Evolutionary conservation across 2,329 filamentous ascomycete genomes (phyloP), one percentile per base, ranked within the genome.

Genomic region (Exophiala oligosperma): DNA sequence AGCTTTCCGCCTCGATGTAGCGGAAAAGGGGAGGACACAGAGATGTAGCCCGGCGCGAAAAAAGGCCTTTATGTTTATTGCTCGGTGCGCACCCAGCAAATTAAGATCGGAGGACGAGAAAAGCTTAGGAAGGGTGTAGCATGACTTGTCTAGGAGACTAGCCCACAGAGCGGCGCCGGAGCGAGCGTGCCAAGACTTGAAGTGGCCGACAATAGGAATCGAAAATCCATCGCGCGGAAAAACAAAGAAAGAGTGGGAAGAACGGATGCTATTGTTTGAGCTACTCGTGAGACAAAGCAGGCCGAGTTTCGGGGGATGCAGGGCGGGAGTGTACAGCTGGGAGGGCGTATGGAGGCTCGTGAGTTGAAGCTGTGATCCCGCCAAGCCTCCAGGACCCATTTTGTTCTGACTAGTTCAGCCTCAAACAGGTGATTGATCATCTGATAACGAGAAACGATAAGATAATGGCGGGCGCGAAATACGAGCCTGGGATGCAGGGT

Each of bases 401-500:
- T 2, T 9, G 17, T 17, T 17, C 17, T 17, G 32, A 35, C 32
- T 35, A 46, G 43, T 24, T 44, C 43, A 17, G 17, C 21, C 11
- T 46, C 17, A 24, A 23, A 43, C 46, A 32, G 46, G 43, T 29
- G 46, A 48, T 48, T 48, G 23, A 48, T 48, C 46, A 48, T 48
- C 46, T 48, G 46, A 48, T 48, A 48, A 48, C 46, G 46, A 2
- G 46, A 48, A 48, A 48, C 24, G 46, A 48, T 48, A 48, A 48
- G 46, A 48, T 48, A 48, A 48, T 48, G 24, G 46, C 28, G n/a
- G 17, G 28, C 46, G n/a, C 32, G 46, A 4, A 48, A 29, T 48
- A 48, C 46, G 46, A 48, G 24, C 24, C 17, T 17, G 6, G 9
- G 28, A 48, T 47, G 44, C 46, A 48, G 46, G 46, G 46, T 29